Conservation (phyloP, 768 basidiomycete genomes). For the Mycena kentingensis region DNA sequence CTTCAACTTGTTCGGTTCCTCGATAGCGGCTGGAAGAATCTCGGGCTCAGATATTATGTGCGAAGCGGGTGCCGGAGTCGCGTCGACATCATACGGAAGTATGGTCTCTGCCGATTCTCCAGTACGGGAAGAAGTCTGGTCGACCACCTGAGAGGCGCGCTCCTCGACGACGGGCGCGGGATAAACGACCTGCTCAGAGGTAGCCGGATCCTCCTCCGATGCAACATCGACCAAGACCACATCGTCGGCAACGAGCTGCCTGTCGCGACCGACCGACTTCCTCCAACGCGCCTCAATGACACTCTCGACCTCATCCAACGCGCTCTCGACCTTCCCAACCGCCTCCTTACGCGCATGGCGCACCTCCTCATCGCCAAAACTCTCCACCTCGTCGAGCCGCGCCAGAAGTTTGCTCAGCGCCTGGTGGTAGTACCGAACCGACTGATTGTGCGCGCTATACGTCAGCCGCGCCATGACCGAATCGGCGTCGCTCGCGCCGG, state of each 20-base stretch:
- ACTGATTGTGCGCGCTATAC: conserved; percentile 59
- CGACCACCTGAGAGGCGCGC: neutral
- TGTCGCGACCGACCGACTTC: conserved; percentile 25
- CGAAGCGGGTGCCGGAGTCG: neutral
- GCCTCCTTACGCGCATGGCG: conserved; percentile 54
- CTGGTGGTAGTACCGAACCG: conserved; percentile 64
- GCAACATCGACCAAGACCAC: neutral
- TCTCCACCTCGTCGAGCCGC: conserved; percentile 62
- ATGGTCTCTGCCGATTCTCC: conserved; percentile 26
- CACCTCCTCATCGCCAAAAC: conserved; percentile 57
- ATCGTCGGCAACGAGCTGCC: conserved; percentile 6
- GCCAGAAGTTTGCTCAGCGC: conserved; percentile 56
- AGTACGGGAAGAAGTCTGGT: conserved; percentile 7
- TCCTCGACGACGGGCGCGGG: neutral
- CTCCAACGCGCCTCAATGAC: conserved; percentile 48
- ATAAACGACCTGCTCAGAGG: neutral
- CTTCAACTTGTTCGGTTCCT: neutral
- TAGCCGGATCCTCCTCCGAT: neutral
- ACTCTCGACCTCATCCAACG: conserved; percentile 53
- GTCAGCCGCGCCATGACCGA: conserved; percentile 44
- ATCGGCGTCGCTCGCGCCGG: conserved; percentile 21
- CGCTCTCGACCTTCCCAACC: conserved; percentile 57
- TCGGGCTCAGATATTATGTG: neutral
- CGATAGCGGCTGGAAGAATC: conserved; percentile 17
- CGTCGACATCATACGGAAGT: conserved; percentile 20